A percentile compares a stretch with the other conserved stretches of the same genome.
Evolutionary conservation across 2,329 filamentous ascomycete species (phyloP).

Genomic region (Malbranchea cinnamomea): DNA sequence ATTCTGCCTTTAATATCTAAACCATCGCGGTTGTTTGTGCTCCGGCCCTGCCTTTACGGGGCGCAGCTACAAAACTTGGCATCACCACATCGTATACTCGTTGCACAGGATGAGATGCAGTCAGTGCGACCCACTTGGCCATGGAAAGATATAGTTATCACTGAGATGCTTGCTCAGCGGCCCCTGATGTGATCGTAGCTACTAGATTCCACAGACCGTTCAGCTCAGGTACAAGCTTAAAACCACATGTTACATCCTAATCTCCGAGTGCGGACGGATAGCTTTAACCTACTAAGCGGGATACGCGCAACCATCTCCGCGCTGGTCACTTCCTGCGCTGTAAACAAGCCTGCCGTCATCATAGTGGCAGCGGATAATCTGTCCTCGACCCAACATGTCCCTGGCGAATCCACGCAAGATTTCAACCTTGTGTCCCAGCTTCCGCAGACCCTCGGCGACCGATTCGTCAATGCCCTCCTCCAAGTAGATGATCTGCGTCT

Average conservation of each 20-base stretch:
- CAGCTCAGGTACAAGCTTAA: neutral
- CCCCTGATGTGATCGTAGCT: too few species aligned
- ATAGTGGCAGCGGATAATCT: constrained; percentile 65
- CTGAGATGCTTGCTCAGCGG: too few species aligned
- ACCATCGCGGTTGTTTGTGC: too few species aligned
- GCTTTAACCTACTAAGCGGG: constrained; percentile 31
- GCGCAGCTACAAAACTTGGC: too few species aligned
- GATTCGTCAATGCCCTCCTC: constrained; percentile 67
- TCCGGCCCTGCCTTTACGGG: too few species aligned
- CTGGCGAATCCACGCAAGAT: constrained; percentile 52
- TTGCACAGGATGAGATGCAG: too few species aligned
- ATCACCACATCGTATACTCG: too few species aligned
- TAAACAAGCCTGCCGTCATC: constrained; percentile 65
- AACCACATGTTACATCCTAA: neutral
- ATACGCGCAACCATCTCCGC: constrained; percentile 66
- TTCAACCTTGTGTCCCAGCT: constrained; percentile 58
- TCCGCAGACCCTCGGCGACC: constrained; percentile 50
- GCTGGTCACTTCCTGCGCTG: constrained; percentile 75
- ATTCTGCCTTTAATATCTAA: too few species aligned
- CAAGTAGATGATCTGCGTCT: constrained; percentile 54
- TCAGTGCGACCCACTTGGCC: too few species aligned
- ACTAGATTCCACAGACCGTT: neutral
- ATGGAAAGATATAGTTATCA: too few species aligned
- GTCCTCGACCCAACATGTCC: constrained; percentile 66
- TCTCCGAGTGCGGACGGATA: too few species aligned